Conservation (phyloP, 208 protist species). For the Leishmania gerbilli region DNA sequence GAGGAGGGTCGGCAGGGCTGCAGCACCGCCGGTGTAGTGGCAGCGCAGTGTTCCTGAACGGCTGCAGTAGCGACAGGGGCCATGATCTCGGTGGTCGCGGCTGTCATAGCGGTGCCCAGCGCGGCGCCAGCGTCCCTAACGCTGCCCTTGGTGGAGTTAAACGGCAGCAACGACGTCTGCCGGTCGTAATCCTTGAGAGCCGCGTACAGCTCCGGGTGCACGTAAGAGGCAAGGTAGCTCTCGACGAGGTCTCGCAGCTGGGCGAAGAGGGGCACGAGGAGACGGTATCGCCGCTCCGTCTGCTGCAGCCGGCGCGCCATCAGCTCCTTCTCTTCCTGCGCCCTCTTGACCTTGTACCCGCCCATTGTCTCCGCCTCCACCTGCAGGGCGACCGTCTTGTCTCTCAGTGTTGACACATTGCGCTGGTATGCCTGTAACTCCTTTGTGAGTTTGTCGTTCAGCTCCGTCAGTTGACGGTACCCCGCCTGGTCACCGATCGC, state of each 20-base stretch:
- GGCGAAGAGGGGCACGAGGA: slow-evolving; percentile 60
- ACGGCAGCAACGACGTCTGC: slow-evolving; percentile 26
- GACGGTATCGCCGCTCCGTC: slow-evolving; percentile 53
- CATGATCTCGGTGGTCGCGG: not conserved
- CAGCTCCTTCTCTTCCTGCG: slow-evolving; percentile 80
- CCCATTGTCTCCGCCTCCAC: slow-evolving; percentile 78
- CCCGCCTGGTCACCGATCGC: slow-evolving; percentile 71
- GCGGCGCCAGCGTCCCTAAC: not conserved
- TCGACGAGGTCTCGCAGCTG: slow-evolving; percentile 73
- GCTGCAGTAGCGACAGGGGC: slow-evolving; percentile 2
- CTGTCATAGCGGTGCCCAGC: not conserved
- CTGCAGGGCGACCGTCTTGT: slow-evolving; percentile 68
- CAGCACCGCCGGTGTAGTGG: slow-evolving; percentile 15
- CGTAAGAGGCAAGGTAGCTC: slow-evolving; percentile 34
- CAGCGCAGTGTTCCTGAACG: not conserved
- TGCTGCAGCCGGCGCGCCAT: slow-evolving; percentile 58
- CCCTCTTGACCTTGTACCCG: slow-evolving; percentile 67
- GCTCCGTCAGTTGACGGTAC: slow-evolving; percentile 74
- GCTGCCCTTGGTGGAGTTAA: not conserved
- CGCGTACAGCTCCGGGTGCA: slow-evolving; percentile 43
- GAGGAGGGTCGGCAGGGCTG: slow-evolving; percentile 14
- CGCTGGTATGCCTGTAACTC: slow-evolving; percentile 60
- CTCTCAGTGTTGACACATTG: slow-evolving; percentile 56
- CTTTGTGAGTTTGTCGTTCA: slow-evolving; percentile 67
- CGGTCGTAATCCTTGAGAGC: slow-evolving; percentile 66